Conservation (phyloP, 75 land plant genomes). For the Picea glauca region DNA sequence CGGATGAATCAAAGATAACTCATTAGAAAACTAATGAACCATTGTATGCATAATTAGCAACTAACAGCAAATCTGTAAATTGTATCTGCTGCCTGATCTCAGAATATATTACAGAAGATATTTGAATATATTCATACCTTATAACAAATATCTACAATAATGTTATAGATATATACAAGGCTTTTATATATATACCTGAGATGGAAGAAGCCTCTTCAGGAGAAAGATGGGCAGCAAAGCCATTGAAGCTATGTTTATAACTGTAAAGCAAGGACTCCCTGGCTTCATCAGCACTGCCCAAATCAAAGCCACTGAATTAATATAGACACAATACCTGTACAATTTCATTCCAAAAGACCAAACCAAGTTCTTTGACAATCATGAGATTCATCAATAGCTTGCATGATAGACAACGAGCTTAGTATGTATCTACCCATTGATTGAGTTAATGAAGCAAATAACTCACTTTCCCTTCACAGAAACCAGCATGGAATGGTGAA, state of each 20-base stretch:
- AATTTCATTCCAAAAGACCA: too few species aligned
- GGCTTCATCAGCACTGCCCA: conserved; percentile 55
- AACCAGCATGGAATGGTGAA: conserved; percentile 39
- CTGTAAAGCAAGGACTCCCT: conserved; percentile 60
- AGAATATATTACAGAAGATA: neutral
- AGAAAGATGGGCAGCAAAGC: conserved; percentile 67
- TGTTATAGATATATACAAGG: too few species aligned
- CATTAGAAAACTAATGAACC: neutral
- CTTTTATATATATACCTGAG: conserved; percentile 33
- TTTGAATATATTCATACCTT: neutral
- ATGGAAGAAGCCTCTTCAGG: conserved; percentile 49
- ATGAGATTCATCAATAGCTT: too few species aligned
- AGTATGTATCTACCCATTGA: too few species aligned
- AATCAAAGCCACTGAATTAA: neutral
- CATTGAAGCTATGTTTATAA: conserved; percentile 82
- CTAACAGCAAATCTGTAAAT: neutral
- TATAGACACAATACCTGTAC: neutral
- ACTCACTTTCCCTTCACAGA: conserved; percentile 43
- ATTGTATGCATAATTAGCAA: neutral
- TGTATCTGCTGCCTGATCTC: neutral
- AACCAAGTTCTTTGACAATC: too few species aligned
- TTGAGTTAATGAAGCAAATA: neutral
- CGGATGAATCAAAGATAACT: neutral
- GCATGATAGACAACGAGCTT: too few species aligned
- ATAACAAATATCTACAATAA: neutral